Evolutionary conservation across 2,329 filamentous ascomycete species (phyloP).

Genomic region (Beauveria sp.): DNA sequence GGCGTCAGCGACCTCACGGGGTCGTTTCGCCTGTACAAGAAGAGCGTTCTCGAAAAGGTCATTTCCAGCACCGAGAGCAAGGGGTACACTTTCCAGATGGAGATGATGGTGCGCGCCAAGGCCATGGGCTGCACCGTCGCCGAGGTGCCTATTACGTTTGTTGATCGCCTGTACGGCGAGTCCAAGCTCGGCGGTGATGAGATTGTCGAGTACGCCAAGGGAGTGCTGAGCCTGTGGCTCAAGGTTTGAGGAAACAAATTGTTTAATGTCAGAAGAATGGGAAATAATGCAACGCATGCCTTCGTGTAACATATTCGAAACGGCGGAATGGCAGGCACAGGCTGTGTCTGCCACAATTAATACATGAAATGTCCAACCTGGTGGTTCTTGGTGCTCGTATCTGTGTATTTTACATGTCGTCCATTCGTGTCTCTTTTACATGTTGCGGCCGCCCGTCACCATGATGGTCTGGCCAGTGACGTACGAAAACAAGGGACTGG

Average conservation of each 20-base stretch:
- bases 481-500: slow-evolving; percentile 76
- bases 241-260: slow-evolving; percentile 50
- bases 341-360: background rate
- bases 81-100: slow-evolving; percentile 99
- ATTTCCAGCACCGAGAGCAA: slow-evolving; percentile 89
- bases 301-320: background rate
- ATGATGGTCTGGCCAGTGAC: slow-evolving; percentile 81
- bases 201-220: slow-evolving; percentile 94
- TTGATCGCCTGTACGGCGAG: slow-evolving; percentile 91
- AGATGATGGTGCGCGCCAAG: slow-evolving; percentile 97
- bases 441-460: slow-evolving; percentile 69
- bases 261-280: background rate
- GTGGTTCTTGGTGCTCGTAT: background rate
- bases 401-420: background rate
- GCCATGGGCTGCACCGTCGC: slow-evolving; percentile 89
- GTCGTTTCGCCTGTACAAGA: slow-evolving; percentile 92
- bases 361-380: slow-evolving; percentile 1
- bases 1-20: slow-evolving; percentile 95
- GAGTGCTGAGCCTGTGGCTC: slow-evolving; percentile 68
- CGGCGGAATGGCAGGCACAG: background rate
- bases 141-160: slow-evolving; percentile 94
- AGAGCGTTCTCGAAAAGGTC: slow-evolving; percentile 77
- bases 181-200: slow-evolving; percentile 91
- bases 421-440: slow-evolving; percentile 28
- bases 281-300: background rate